phyloP scores from a whole-genome alignment of 2,329 filamentous ascomycete species.

The Orbilia blumenaviensis region DNA sequence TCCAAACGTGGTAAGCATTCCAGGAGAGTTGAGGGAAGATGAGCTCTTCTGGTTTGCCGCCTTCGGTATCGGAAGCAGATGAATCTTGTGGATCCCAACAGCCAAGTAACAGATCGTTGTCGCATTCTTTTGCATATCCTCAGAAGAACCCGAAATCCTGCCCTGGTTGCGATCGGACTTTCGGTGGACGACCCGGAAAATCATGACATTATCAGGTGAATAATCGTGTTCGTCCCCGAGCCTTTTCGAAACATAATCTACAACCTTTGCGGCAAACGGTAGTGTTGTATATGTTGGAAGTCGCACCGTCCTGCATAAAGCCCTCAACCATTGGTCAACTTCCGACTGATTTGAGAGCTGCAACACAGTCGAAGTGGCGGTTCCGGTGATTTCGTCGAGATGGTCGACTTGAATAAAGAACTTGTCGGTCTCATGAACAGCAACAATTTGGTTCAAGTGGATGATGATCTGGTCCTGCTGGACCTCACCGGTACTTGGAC shows the following conservation, averaged over 20 bases:
- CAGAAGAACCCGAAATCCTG: conserved; percentile 68
- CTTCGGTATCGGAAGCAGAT: conserved; percentile 73
- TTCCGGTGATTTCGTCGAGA: conserved; percentile 67
- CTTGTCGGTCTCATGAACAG: conserved; percentile 73
- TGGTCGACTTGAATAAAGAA: conserved; percentile 74
- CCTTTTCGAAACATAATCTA: conserved; percentile 71
- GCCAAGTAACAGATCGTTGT: conserved; percentile 74
- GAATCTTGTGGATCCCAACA: conserved; percentile 74
- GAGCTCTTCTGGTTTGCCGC: conserved; percentile 66
- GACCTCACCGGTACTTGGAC: conserved; percentile 54
- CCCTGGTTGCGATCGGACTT: conserved; percentile 65
- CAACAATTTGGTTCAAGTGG: conserved; percentile 71
- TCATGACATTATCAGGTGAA: conserved; percentile 72
- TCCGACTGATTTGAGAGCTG: conserved; percentile 65
- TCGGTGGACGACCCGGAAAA: conserved; percentile 75
- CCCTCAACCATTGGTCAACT: conserved; percentile 71
- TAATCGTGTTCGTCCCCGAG: conserved; percentile 75
- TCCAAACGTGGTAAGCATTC: conserved; percentile 66
- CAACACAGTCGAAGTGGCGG: conserved; percentile 56
- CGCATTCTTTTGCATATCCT: conserved; percentile 72
- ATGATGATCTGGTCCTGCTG: conserved; percentile 55
- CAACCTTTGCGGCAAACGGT: conserved; percentile 63
- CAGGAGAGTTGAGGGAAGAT: conserved; percentile 63
- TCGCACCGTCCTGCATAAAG: conserved; percentile 70
- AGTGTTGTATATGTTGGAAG: conserved; percentile 65